Percentiles rank a stretch among this genome's conserved stretches.
These are phyloP conservation scores for Petrea volubilis DNA, from an alignment of 257 asterid genomes.

Conservation along the genomic window DNA sequence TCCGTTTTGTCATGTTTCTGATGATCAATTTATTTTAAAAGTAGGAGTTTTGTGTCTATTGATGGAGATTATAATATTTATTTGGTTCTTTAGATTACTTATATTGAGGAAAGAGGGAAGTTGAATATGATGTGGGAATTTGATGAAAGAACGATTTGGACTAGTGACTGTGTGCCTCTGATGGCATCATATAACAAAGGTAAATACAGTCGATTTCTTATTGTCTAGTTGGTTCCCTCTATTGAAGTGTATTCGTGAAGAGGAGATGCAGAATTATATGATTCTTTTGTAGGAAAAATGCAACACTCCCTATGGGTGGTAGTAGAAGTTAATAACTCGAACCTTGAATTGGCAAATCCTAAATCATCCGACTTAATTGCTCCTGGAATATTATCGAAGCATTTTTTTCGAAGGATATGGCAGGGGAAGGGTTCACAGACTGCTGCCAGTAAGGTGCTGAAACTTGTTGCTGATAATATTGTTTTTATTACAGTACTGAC, in stretches of 20 bases:
- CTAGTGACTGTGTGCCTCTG: conserved; percentile 72
- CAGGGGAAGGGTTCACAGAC: conserved; percentile 88
- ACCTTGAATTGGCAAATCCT: conserved; percentile 42
- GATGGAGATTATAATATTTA: neutral
- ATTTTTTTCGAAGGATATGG: conserved; percentile 88
- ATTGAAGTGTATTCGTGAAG: conserved; percentile 2
- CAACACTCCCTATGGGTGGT: conserved; percentile 94
- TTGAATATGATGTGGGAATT: conserved; percentile 69
- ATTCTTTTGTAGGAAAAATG: conserved; percentile 65
- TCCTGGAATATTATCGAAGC: conserved; percentile 51
- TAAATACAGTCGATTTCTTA: conserved; percentile 28
- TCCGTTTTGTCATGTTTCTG: conserved; percentile 1
- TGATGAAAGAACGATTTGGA: conserved; percentile 94
- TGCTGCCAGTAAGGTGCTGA: conserved; percentile 87
- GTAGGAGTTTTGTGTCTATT: conserved; percentile 14
- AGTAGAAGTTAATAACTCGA: conserved; percentile 59
- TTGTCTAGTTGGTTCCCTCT: neutral
- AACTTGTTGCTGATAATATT: conserved; percentile 31
- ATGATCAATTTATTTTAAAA: neutral
- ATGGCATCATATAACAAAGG: conserved; percentile 91
- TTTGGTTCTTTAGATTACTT: conserved; percentile 51
- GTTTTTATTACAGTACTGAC: conserved; percentile 12
- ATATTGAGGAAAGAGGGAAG: conserved; percentile 88
- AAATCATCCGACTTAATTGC: conserved; percentile 47
- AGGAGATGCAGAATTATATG: neutral